Evolutionary conservation across 2,329 filamentous ascomycete genomes (phyloP), one percentile per base, ranked within the genome.

Genomic region (Clonostachys byssicola): DNA sequence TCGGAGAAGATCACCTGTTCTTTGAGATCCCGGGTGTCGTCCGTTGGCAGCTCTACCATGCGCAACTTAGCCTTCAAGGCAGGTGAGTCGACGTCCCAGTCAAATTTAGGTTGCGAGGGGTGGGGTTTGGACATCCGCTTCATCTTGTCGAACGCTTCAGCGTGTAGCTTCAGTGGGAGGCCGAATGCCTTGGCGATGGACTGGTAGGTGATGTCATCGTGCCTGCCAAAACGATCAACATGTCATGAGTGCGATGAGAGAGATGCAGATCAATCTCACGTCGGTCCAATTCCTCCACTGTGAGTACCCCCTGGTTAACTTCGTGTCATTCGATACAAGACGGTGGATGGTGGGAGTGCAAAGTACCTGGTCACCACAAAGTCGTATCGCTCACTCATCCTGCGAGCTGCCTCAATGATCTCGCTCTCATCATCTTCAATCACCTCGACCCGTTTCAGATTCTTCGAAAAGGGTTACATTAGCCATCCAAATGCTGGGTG

Each of bases 171-270:
- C 16, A 97, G 73, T 13, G 85, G 80, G 8, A 96, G 75, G 40
- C 74, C 71, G 64, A 96, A 97, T 8, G 92, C 94, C 63, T 90
- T 91, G 53, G 89, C 92, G 63, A 99, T 95, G 38, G 90, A 92
- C 61, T 88, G 78, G 71, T 99, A 99, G 23, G 94, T 97, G 56
- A 97, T 97, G 63, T 99, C 94, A 67, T 99, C 94, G 73, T 97
- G 92, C 47, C 89, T 95, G 56, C 43, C 36, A 46, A 62, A 39
- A 62, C 60, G 44, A 36, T 16, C 18, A 40, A 6, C 30, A 16
- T 12, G 17, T 5, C 18, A 18, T n/a, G 14, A 33, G 42, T 33
- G 23, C 17, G 13, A 23, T 34, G 14, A 16, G 33, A 16, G 13
- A 30, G 23, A 30, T 30, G 23, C 23, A 30, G 23, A 35, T 40